Evolutionary conservation across 495 filamentous ascomycete species (phyloP), one percentile per base, ranked within the genome.

Genomic region (Neurospora cerealis): DNA sequence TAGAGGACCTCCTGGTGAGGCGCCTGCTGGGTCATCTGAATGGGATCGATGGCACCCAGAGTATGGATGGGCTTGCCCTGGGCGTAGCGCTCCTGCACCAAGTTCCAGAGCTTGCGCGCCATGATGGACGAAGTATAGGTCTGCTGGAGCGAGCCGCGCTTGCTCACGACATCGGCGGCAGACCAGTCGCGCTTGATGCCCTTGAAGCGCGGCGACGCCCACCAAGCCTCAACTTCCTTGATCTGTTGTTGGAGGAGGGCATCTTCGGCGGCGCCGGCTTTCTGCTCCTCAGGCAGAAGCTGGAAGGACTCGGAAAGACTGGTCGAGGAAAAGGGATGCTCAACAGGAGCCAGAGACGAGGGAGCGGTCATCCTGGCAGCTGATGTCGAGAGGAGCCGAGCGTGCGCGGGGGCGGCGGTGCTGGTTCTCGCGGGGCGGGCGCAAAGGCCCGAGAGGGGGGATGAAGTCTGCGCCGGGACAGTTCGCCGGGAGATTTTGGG

Each of bases 21-120:
- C 34, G 96, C 96, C 85, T 98, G 96, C 82, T 99, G 96, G 38
- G 96, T 98, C 96, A 99, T 98, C 83, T 99, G 96, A 10, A 98
- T 89, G 19, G 96, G 96, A 79, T 99, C 96, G 83, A 99, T 97
- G 72, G 95, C 96, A 74, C 96, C 96, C 92, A 99, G 93, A 0
- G 94, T 97, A 84, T 97, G 94, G 66, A 99, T 93, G 42, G 96
- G 96, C 79, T 96, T 84, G 36, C 92, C 93, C 74, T 90, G 87
- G 21, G 89, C 89, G 21, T 89, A 89, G 77, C 91, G 87, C 79
- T 93, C 90, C 73, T 91, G 90, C 71, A 99, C 84, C 73, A 98
- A 82, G 79, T 95, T 90, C 83, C 96, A 99, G 11, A 99, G 87
- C 82, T 99, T 98, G 79, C 92, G 88, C 8, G 96, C 96, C 93